These are phyloP conservation scores for Pisolithus tinctorius DNA, from an alignment of 768 basidiomycete species.

Conservation along the genomic window DNA sequence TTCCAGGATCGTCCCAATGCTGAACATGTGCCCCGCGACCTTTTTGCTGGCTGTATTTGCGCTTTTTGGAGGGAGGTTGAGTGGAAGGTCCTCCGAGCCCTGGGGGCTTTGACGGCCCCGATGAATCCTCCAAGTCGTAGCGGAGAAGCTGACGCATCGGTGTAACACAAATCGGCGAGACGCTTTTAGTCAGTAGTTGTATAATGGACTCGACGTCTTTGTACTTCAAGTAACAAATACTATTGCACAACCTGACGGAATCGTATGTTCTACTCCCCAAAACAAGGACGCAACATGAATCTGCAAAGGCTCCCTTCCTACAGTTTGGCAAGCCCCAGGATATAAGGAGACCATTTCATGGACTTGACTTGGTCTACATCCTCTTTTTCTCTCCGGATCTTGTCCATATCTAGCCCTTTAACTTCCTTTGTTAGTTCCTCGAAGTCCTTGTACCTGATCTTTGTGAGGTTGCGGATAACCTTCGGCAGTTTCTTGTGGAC, in stretches of 20 bases:
- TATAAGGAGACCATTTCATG: too few relatives aligned
- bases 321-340: too few relatives aligned
- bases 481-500: not conserved
- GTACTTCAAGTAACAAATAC: too few relatives aligned
- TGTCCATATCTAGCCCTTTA: not conserved
- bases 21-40: slow-evolving; percentile 19
- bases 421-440: not conserved
- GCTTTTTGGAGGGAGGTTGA: slow-evolving; percentile 47
- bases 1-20: slow-evolving; percentile 41
- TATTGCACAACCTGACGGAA: too few relatives aligned
- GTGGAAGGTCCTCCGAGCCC: not conserved
- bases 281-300: too few relatives aligned
- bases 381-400: not conserved
- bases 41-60: slow-evolving; percentile 28
- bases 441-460: not conserved
- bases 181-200: not conserved
- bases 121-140: slow-evolving; percentile 20
- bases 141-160: slow-evolving; percentile 23
- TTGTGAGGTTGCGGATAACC: not conserved
- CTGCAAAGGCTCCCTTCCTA: too few relatives aligned
- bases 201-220: not conserved
- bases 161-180: not conserved
- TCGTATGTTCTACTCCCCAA: too few relatives aligned
- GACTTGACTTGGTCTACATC: not conserved
- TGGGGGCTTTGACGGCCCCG: slow-evolving; percentile 7